Evolutionary conservation across 495 filamentous ascomycete species (phyloP).

Genomic region (Sporormia fimetaria): DNA sequence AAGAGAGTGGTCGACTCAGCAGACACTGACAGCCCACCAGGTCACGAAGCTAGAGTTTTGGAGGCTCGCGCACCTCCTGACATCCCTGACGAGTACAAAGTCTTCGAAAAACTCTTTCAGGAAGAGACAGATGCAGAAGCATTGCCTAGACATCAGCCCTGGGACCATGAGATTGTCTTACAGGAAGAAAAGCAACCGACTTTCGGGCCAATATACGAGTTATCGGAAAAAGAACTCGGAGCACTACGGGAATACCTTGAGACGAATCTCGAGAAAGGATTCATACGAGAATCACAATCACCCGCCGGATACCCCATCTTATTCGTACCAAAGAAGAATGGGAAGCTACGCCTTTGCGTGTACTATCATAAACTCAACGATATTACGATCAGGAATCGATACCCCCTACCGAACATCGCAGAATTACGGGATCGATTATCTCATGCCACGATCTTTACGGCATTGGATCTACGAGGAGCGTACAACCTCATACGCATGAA

Average conservation of each 20-base stretch:
- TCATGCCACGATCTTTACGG: conserved; percentile 11
- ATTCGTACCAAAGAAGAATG: conserved; percentile 25
- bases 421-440: conserved; percentile 15
- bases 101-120: no score
- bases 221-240: conserved; percentile 12
- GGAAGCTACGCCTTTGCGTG: conserved; percentile 15
- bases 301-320: conserved; percentile 17
- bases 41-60: no score
- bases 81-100: no score
- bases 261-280: conserved; percentile 7
- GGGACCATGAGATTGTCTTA: not conserved
- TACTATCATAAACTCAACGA: conserved; percentile 22
- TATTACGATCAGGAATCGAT: conserved; percentile 21
- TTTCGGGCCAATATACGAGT: conserved; percentile 14
- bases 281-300: conserved; percentile 4
- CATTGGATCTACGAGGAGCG: conserved; percentile 15
- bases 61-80: no score
- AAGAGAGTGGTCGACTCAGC: no score
- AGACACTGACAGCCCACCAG: no score
- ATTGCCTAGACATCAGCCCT: no score
- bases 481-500: conserved; percentile 19
- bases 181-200: not conserved
- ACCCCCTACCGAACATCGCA: conserved; percentile 18
- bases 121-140: no score
- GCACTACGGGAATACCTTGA: conserved; percentile 10